Base-by-base conservation (phyloP, 1,284 basidiomycete species). In the Heterobasidion annosum region DNA sequence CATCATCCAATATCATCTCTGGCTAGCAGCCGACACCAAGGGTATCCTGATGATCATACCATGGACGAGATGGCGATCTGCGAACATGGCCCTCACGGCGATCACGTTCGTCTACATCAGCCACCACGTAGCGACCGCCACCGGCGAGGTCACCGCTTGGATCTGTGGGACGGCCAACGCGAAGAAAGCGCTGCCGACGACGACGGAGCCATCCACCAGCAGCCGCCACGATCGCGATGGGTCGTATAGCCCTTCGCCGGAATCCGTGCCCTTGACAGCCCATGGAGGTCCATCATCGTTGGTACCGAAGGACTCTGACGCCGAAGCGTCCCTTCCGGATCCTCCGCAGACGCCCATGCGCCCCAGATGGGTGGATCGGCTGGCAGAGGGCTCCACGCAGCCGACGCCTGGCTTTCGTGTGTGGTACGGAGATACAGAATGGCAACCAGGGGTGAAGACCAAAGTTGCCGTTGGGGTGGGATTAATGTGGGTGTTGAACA, bases 1-100 rank as follows among this genome's bases (percentile, higher is more conserved):
- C 67, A 88, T 94, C 64, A 81, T 93, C 59, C 91, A 95, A 66
- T 94, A 87, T 70, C 92, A 95, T 68, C 75, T 92, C 51, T 94
- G 91, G 88, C 76, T 95, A 42, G 91, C 88, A 0, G 88, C 81
- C 4, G 92, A 95, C 65, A 92, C 89, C 16, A 91, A 91, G 65
- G 90, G 89, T 16, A 76, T 94, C 58, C 75, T 95, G 40, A 70
- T 93, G 52, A 78, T 94, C 51, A 71, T 94, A 47, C 91, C 91
- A 0, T 85, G 87, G 18, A 85, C 82, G 5, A 70, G 69, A 44
- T 88, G 84, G 77, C 77, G 91, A 47, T 76, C 82, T 6, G 51
- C 88, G 61, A 95, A 94, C 68, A 80, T 93, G 59, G 68, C 90
- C 43, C 62, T 93, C 53, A 87, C 89, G 15, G 82, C 84, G 15